A percentile compares a stretch with the other conserved stretches of the same genome.
Conservation (phyloP, 2,329 filamentous ascomycete species). For the Cercospora brassicicola region DNA sequence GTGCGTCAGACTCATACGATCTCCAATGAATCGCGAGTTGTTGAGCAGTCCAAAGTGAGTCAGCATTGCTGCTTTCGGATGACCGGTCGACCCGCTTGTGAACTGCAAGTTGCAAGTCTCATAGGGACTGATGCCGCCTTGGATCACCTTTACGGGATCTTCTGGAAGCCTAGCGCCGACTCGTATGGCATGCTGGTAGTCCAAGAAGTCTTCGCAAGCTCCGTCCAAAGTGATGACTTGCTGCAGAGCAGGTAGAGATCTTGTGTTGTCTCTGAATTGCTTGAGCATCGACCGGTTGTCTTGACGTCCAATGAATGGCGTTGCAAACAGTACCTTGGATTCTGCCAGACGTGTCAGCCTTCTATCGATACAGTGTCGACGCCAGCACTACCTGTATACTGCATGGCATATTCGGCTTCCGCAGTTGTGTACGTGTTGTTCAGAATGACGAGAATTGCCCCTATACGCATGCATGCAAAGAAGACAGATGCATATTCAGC, state of each 20-base stretch:
- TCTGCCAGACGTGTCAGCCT: slow-evolving; percentile 45
- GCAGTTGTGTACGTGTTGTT: slow-evolving; percentile 79
- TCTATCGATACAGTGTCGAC: background rate
- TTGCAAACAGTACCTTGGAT: slow-evolving; percentile 73
- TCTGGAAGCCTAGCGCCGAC: slow-evolving; percentile 53
- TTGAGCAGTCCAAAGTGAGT: slow-evolving; percentile 47
- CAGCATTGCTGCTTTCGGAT: slow-evolving; percentile 73
- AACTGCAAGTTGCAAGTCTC: slow-evolving; percentile 74
- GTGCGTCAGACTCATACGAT: slow-evolving; percentile 68
- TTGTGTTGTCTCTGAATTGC: slow-evolving; percentile 21
- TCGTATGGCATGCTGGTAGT: slow-evolving; percentile 34
- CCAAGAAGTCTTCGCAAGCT: slow-evolving; percentile 23
- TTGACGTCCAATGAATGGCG: slow-evolving; percentile 64
- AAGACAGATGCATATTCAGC: slow-evolving; percentile 65
- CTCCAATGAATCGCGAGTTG: slow-evolving; percentile 50
- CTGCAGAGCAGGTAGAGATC: slow-evolving; percentile 27
- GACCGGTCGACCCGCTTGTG: slow-evolving; percentile 71
- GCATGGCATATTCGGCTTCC: slow-evolving; percentile 69
- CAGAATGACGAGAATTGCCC: slow-evolving; percentile 65
- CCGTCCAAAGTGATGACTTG: slow-evolving; percentile 34
- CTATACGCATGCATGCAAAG: slow-evolving; percentile 63
- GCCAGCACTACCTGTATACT: slow-evolving; percentile 61
- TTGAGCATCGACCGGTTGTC: slow-evolving; percentile 62
- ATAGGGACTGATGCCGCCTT: slow-evolving; percentile 59
- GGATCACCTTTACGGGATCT: slow-evolving; percentile 54